phyloP scores from a whole-genome alignment of 495 filamentous ascomycete species.

The Xylaria intraflava region DNA sequence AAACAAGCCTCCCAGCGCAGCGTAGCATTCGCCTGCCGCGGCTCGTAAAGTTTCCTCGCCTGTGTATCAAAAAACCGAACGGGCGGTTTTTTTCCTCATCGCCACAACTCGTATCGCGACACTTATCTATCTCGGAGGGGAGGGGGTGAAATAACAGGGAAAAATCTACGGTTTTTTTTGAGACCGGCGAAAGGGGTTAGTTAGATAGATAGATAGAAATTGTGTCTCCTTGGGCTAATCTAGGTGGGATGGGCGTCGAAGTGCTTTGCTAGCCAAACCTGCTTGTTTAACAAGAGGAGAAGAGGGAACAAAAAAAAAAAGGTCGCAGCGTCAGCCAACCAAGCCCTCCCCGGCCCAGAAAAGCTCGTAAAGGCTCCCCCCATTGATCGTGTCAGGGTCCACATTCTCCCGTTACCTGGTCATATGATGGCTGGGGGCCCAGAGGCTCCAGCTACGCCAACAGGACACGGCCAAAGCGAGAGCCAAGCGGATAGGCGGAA shows the following conservation, averaged over 20 bases:
- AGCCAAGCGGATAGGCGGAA: neutral
- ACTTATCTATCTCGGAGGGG: neutral
- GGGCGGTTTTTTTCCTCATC: too few relatives aligned
- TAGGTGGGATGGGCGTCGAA: too few relatives aligned
- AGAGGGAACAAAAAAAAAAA: neutral
- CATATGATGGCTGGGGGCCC: neutral
- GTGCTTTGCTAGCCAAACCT: too few relatives aligned
- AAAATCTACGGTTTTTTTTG: too few relatives aligned
- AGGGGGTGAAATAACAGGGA: too few relatives aligned
- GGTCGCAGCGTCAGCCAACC: neutral
- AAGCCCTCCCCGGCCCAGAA: neutral
- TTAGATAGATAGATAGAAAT: too few relatives aligned
- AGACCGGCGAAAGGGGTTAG: too few relatives aligned
- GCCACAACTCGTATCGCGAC: neutral
- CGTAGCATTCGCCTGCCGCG: slow-evolving; percentile 13
- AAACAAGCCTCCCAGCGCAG: slow-evolving; percentile 2
- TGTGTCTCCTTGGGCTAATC: too few relatives aligned
- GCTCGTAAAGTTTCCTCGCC: neutral
- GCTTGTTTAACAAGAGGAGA: too few relatives aligned
- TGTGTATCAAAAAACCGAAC: neutral
- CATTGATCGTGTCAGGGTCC: neutral
- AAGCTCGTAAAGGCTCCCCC: neutral
- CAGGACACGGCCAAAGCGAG: neutral
- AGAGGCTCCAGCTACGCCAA: neutral
- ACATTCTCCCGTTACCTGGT: neutral